Evolutionary conservation across 2,329 filamentous ascomycete species (phyloP), one percentile per base, ranked within the genome.

Genomic region (Pseudofabraea citricarpa): DNA sequence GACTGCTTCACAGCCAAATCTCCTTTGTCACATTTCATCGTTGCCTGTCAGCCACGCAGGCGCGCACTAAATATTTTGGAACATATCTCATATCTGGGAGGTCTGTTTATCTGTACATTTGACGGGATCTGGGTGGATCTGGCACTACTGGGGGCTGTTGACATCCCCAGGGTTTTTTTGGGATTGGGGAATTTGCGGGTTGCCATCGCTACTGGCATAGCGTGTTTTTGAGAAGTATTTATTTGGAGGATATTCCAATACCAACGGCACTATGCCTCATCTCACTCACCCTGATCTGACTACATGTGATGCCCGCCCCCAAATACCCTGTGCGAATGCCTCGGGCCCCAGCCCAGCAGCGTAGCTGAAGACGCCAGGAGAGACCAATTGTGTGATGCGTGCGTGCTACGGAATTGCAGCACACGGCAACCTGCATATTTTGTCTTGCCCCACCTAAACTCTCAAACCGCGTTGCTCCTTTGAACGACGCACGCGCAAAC

Each of bases 1-100:
- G 26, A 50, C 50, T 47, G 50, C 46, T 48, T 50, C 43, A 50
- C 50, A 50, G 48, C 43, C 39, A 42, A 40, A 47, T 50, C 37
- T 52, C 45, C 36, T 52, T 52, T 52, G 50, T 52, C 41, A 45
- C 10, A n/a, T n/a, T 46, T 38, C 26, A 16, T 36, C 15, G 37
- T 31, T 31, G 29, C 36, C 31, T 12, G 19, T 21, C 22, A 33
- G 40, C 22, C 22, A 26, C n/a, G 29, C 32, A n/a, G 42, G 23
- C 15, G 22, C 18, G n/a, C 5, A 37, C 26, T 33, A 12, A 23
- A 18, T 37, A 20, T 37, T 12, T 23, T 37, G 18, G 35, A 37
- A 37, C 33, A 37, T 8, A 5, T 21, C 16, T 37, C 35, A 21
- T 37, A 15, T 41, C 21, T 44, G 18, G 39, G n/a, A 35, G n/a